phyloP scores from a whole-genome alignment of 495 filamentous ascomycete genomes.

The Sporormia fimetaria region DNA sequence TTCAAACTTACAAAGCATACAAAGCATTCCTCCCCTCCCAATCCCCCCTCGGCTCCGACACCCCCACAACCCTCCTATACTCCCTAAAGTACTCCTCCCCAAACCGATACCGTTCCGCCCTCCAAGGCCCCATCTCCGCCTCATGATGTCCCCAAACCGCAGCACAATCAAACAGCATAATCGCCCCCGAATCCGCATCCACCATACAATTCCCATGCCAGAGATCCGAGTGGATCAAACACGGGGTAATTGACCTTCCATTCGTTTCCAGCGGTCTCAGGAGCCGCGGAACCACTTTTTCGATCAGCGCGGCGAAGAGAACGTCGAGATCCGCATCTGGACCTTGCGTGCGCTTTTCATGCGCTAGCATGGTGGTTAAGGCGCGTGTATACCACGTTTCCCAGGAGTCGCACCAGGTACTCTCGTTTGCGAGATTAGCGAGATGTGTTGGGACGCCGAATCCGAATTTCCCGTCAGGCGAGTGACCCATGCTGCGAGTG shows the following conservation, averaged over 20 bases:
- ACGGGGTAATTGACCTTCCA: too few species aligned
- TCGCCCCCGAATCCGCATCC: too few species aligned
- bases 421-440: constrained; percentile 11
- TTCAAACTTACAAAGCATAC: too few species aligned
- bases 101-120: constrained; percentile 5
- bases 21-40: too few species aligned
- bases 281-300: constrained; percentile 29
- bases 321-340: constrained; percentile 13
- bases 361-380: constrained; percentile 4
- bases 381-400: constrained; percentile 12
- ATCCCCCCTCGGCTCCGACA: too few species aligned
- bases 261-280: constrained; percentile 27
- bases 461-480: constrained; percentile 10
- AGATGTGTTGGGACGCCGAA: constrained; percentile 10
- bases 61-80: too few species aligned
- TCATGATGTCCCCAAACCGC: neutral
- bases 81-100: constrained; percentile 3
- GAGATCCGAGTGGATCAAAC: too few species aligned
- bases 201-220: too few species aligned
- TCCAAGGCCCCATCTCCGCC: neutral
- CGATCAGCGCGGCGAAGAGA: constrained; percentile 11
- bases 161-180: too few species aligned
- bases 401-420: constrained; percentile 11
- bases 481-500: constrained; percentile 8
- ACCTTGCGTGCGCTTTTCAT: constrained; percentile 24